Base-by-base conservation (phyloP, 495 filamentous ascomycete genomes). In the Aspergillus heteromorphus region DNA sequence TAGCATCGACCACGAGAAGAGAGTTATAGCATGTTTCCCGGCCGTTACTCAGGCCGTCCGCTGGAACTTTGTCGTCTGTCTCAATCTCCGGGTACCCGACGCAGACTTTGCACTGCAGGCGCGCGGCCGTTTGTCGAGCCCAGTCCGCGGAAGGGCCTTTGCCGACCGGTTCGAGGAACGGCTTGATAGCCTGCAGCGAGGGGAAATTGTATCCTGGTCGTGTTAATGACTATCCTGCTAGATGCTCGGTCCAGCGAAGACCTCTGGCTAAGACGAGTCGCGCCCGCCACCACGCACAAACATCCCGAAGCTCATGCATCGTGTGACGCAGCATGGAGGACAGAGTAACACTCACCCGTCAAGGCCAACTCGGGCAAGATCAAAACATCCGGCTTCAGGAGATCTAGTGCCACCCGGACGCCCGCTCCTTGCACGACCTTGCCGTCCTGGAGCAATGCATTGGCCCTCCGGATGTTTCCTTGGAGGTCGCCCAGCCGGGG, bases 311-410 rank as follows among this genome's bases (percentile, higher is more conserved):
- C 41, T 25, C 47, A 51, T 43, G 31, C 43, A 47, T 47, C 21
- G 43, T 47, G 43, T 47, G 43, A 42, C 13, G 21, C 29, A 49
- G 48, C 27, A 21, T 48, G 34, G 55, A 53, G 17, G 53, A 36
- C 25, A 30, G 30, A n/a, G 40, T 31, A 18, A 38, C 45, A 73
- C 80, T 58, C 77, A 90, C 89, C 91, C 48, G 89, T 83, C 64
- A 97, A 89, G 14, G 92, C 90, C 70, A 96, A 68, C 71, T 97
- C 92, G 10, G 91, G 90, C 49, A 97, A 73, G 11, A 96, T 83
- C 14, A 97, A 76, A 40, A 96, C 68, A 60, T 79, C 75, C 25
- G 66, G 65, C 41, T 53, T 62, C 36, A 72, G 52, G 4, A 51
- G n/a, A 10, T 73, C 67, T 14, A 69, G 49, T 11, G 62, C 71